Evolutionary conservation across 2,329 filamentous ascomycete species (phyloP), one percentile per base, ranked within the genome.

Genomic region (Colletotrichum sp.): DNA sequence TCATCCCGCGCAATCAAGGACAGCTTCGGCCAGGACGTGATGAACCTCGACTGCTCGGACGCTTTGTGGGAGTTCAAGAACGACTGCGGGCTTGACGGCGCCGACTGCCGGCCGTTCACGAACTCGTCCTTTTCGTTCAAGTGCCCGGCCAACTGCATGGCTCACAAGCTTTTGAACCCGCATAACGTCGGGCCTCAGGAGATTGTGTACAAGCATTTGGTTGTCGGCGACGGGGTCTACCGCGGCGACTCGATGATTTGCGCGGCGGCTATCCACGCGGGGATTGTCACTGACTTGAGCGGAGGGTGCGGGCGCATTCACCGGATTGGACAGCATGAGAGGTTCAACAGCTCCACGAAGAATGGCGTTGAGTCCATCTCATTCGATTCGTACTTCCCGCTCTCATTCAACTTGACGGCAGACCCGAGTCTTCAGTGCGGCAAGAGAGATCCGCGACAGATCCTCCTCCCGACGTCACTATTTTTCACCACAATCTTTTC

Each of bases 231-330:
- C 28, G 90, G 93, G 0, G 88, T 94, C 28, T 99, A 99, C 83
- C 94, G 97, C 24, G 95, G 94, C 16, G 96, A 98, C 84, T 98
- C 95, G 16, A 98, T 95, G 85, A 93, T 98, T 72, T 98, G 96
- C 82, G 94, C 92, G 72, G 90, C 96, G 12, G 96, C 95, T 44
- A 95, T 98, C 69, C 96, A 98, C 82, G 92, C 95, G 1, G 96
- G 95, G 24, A 89, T 96, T 80, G 92, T 97, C 76, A 91, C 91
- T 32, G 92, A 96, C 81, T 85, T 88, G 1, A 87, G 90, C 44
- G 96, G 96, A 36, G 96, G 96, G 1, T 98, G 96, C 80, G 96
- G 96, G 71, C 95, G 98, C 6, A 90, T 97, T 36, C 89, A 91
- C 69, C 88, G 97, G 52, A 88, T 95, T 21, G 96, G 96, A 26